Percentiles rank a stretch among this genome's conserved stretches.
phyloP scores from a whole-genome alignment of 2,329 filamentous ascomycete genomes.

The Tolypocladium tropicale region DNA sequence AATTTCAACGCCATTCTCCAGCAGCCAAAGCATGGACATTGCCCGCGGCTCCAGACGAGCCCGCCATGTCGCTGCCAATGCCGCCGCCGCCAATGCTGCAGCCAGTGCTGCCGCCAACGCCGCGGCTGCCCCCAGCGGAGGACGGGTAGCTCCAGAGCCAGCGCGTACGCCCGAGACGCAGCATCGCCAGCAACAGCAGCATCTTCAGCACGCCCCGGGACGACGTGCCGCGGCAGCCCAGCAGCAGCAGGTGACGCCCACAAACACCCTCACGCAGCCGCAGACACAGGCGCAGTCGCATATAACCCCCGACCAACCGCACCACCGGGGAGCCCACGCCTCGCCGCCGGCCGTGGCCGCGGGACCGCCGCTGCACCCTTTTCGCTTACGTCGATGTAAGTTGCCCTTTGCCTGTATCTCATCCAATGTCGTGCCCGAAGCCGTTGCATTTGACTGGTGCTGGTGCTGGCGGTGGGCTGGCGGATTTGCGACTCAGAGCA shows the following conservation, averaged over 20 bases:
- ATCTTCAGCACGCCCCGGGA: constrained; percentile 2
- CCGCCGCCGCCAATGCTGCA: constrained; percentile 6
- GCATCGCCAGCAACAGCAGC: constrained; percentile 1
- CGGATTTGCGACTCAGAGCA: not conserved
- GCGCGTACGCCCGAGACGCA: not conserved
- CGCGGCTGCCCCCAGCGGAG: not conserved
- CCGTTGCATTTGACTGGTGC: not conserved
- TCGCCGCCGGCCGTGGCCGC: constrained; percentile 8
- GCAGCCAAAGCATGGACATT: constrained; percentile 15
- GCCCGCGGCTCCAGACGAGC: constrained; percentile 18
- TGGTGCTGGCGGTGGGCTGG: not conserved
- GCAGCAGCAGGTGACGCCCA: constrained; percentile 4
- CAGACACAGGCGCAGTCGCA: not conserved
- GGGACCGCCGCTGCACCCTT: constrained; percentile 23
- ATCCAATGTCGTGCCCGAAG: not conserved
- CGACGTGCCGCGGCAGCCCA: not conserved
- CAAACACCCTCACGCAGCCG: not conserved
- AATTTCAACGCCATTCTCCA: not conserved
- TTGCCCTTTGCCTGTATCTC: constrained; percentile 1
- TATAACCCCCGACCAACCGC: constrained; percentile 6
- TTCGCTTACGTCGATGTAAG: constrained; percentile 27
- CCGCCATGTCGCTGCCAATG: constrained; percentile 17
- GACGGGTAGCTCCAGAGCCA: not conserved
- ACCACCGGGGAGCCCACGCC: constrained; percentile 12
- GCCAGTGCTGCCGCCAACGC: not conserved